These are phyloP conservation scores for Diutina scorzettiae DNA, from an alignment of 1,139 yeast genomes.

Conservation along the genomic window DNA sequence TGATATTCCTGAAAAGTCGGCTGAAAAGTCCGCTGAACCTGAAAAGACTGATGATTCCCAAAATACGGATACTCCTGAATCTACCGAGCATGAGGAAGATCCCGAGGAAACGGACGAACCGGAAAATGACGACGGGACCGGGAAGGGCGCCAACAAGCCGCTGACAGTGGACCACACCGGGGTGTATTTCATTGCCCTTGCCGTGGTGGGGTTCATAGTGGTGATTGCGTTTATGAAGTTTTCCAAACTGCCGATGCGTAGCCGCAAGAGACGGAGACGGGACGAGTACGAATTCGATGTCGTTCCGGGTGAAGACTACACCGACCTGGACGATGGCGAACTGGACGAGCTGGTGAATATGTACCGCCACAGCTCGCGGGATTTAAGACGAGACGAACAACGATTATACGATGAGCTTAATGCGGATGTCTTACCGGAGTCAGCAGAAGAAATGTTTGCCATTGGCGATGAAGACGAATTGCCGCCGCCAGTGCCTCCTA, in stretches of 20 bases:
- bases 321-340: constrained; percentile 18
- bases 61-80: constrained; percentile 7
- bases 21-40: not conserved
- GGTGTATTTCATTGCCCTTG: constrained; percentile 47
- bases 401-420: constrained; percentile 29
- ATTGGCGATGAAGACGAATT: constrained; percentile 25
- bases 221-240: constrained; percentile 41
- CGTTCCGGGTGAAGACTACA: constrained; percentile 55
- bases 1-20: not conserved
- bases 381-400: constrained; percentile 22
- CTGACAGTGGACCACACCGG: constrained; percentile 31
- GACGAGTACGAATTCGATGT: constrained; percentile 74
- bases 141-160: constrained; percentile 21
- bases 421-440: constrained; percentile 26
- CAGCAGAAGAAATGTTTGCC: constrained; percentile 30
- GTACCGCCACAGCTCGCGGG: constrained; percentile 13
- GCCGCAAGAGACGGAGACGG: constrained; percentile 49
- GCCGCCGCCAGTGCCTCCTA: constrained; percentile 10
- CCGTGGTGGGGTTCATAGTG: constrained; percentile 47
- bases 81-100: constrained; percentile 13
- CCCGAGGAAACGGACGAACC: constrained; percentile 9
- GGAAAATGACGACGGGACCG: constrained; percentile 11
- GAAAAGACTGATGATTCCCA: not conserved
- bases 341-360: constrained; percentile 16
- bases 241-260: constrained; percentile 30